These are phyloP conservation scores for Cunninghamia lanceolata DNA, from an alignment of 75 land plant species.

Conservation along the genomic window DNA sequence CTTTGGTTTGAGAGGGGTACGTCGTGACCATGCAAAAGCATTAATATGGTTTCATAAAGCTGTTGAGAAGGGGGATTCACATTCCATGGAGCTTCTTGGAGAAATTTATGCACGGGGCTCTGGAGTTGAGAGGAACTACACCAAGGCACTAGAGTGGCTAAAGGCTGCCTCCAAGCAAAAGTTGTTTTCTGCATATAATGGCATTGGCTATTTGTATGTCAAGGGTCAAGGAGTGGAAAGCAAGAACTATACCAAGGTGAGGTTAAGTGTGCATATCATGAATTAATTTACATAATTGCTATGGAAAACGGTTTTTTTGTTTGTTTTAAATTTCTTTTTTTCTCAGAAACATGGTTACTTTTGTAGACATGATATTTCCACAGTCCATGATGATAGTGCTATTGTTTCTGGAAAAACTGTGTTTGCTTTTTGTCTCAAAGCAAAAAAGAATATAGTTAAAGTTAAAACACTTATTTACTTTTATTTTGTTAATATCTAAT, in stretches of 20 bases:
- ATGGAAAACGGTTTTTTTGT: background rate
- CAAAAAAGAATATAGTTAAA: background rate
- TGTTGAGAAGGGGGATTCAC: conserved; percentile 82
- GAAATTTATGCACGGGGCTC: conserved; percentile 96
- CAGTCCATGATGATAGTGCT: too few relatives aligned
- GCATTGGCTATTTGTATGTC: conserved; percentile 89
- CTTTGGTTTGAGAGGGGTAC: conserved; percentile 85
- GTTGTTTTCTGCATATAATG: conserved; percentile 84
- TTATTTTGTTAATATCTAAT: background rate
- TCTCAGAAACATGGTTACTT: background rate
- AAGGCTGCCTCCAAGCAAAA: conserved; percentile 63
- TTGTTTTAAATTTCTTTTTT: background rate
- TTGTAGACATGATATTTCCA: too few relatives aligned
- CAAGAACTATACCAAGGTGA: conserved; percentile 84
- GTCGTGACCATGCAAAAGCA: conserved; percentile 75
- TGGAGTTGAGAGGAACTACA: conserved; percentile 93
- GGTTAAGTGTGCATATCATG: background rate
- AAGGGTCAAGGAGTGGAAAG: conserved; percentile 94
- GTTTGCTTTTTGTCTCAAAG: too few relatives aligned
- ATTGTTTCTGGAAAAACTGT: too few relatives aligned
- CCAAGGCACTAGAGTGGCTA: conserved; percentile 84
- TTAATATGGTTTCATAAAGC: conserved; percentile 83
- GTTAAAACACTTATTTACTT: background rate
- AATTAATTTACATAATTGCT: background rate
- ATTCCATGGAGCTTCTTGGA: conserved; percentile 91